Conservation (phyloP, 768 basidiomycete species). For the Collybiopsis luxurians region DNA sequence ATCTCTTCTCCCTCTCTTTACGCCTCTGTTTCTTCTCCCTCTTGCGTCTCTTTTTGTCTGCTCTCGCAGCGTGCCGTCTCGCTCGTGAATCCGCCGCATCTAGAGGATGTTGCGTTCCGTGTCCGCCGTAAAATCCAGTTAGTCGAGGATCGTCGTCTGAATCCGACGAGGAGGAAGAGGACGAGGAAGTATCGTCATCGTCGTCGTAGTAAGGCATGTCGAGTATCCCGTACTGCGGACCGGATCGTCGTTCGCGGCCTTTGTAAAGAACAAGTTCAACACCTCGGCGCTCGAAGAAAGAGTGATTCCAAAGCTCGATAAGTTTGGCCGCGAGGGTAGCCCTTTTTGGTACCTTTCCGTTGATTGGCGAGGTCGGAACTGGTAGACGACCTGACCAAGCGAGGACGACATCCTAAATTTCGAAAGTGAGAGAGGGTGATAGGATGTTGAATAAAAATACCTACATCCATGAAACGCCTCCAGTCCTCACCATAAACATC, state of each 20-base stretch:
- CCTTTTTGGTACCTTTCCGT: slow-evolving; percentile 52
- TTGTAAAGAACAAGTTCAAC: slow-evolving; percentile 82
- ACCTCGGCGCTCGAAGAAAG: slow-evolving; percentile 71
- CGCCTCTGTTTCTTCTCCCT: slow-evolving; percentile 66
- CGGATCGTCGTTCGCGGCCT: slow-evolving; percentile 76
- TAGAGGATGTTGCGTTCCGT: slow-evolving; percentile 22
- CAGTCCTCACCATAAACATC: slow-evolving; percentile 80
- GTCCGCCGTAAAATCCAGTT: slow-evolving; percentile 35
- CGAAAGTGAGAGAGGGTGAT: not conserved
- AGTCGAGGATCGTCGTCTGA: slow-evolving; percentile 32
- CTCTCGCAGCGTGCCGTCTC: slow-evolving; percentile 46
- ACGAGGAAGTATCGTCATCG: slow-evolving; percentile 35
- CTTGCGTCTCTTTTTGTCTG: slow-evolving; percentile 58
- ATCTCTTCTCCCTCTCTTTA: slow-evolving; percentile 59
- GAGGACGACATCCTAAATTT: slow-evolving; percentile 60
- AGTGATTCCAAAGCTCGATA: slow-evolving; percentile 75
- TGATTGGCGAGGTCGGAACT: slow-evolving; percentile 46
- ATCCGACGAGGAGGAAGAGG: slow-evolving; percentile 37
- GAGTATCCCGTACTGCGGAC: slow-evolving; percentile 48
- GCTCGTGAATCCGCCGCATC: slow-evolving; percentile 52
- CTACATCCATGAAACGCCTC: slow-evolving; percentile 74
- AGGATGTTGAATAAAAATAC: too few species aligned
- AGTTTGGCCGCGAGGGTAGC: slow-evolving; percentile 66
- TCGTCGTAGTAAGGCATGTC: slow-evolving; percentile 54
- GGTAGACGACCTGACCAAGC: slow-evolving; percentile 80